Evolutionary conservation across 371 early-diverging fungal species (phyloP).

Genomic region (Mucor velutinosus): DNA sequence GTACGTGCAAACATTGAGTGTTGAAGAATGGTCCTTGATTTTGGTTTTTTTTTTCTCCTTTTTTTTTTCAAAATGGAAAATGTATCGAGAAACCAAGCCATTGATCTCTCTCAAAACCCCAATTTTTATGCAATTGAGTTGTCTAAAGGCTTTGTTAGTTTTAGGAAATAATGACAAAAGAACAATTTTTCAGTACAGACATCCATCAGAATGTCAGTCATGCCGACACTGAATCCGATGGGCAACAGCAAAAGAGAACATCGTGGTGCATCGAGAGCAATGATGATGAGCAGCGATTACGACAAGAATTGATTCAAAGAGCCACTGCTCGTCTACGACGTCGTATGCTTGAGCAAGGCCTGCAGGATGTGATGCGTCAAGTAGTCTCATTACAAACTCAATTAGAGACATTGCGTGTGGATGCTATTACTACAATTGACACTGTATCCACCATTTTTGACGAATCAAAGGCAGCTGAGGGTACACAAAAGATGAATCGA

Average conservation of each 20-base stretch:
- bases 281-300: constrained; percentile 12
- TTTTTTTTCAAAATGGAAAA: neutral
- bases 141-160: neutral
- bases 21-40: neutral
- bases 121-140: neutral
- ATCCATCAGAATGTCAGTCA: neutral
- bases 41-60: neutral
- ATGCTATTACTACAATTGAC: constrained; percentile 34
- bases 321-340: constrained; percentile 24
- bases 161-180: neutral
- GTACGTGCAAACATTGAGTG: constrained; percentile 1
- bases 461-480: constrained; percentile 13
- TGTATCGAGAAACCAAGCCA: neutral
- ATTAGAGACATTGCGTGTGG: constrained; percentile 32
- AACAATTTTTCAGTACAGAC: neutral
- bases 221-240: constrained; percentile 6
- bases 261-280: constrained; percentile 12
- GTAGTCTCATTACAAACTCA: constrained; percentile 29
- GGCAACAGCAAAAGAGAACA: constrained; percentile 8
- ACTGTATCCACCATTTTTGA: constrained; percentile 26
- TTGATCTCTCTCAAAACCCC: neutral
- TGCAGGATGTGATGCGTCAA: constrained; percentile 33
- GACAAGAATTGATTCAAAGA: constrained; percentile 26
- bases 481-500: constrained; percentile 18
- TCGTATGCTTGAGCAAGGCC: constrained; percentile 21